phyloP scores from a whole-genome alignment of 129 eudicot species.

The Helianthus tuberosus region DNA sequence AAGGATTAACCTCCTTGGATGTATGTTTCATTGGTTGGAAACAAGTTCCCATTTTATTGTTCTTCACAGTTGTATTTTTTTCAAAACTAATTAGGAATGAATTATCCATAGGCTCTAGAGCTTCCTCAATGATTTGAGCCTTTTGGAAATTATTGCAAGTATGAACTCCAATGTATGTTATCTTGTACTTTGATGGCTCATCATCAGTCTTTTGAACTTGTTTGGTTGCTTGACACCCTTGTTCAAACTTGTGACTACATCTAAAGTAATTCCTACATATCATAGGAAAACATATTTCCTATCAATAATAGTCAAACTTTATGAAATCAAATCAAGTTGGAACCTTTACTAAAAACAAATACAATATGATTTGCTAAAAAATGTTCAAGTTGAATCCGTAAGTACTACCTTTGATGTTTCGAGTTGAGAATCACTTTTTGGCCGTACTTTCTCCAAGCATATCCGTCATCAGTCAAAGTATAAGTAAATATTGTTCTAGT shows the following conservation, averaged over 20 bases:
- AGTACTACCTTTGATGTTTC: conserved; percentile 50
- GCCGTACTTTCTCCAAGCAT: conserved; percentile 91
- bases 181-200: conserved; percentile 34
- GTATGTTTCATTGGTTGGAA: not conserved
- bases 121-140: conserved; percentile 31
- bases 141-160: conserved; percentile 34
- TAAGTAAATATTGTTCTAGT: conserved; percentile 31
- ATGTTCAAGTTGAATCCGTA: not conserved
- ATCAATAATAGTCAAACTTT: not conserved
- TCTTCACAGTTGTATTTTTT: not conserved
- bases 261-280: conserved; percentile 53
- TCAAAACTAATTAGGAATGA: conserved; percentile 40
- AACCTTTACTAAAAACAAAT: not conserved
- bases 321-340: not conserved
- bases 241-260: conserved; percentile 53
- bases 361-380: not conserved
- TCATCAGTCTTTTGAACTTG: conserved; percentile 45
- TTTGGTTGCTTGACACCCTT: conserved; percentile 51
- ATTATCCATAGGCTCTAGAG: conserved; percentile 6
- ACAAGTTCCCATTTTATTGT: not conserved
- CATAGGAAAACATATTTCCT: not conserved
- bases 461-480: conserved; percentile 51
- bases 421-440: conserved; percentile 63
- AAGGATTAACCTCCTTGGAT: not conserved
- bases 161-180: conserved; percentile 41